These are phyloP conservation scores for Zelonia costaricensis DNA, from an alignment of 208 protist genomes.

Conservation along the genomic window DNA sequence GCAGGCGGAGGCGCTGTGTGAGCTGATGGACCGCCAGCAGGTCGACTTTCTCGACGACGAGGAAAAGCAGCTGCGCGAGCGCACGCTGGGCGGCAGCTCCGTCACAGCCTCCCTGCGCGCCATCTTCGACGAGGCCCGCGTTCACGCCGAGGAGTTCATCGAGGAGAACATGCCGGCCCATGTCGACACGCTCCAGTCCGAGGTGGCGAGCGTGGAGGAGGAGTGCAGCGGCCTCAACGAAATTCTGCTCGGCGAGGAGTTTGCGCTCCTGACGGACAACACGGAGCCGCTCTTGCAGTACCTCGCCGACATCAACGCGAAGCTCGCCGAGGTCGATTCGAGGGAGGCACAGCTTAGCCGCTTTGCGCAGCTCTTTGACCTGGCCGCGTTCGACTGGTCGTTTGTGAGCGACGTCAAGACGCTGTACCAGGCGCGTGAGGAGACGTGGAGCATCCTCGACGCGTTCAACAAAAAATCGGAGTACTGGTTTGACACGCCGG, in stretches of 20 bases:
- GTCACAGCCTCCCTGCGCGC: conserved; percentile 69
- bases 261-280: conserved; percentile 74
- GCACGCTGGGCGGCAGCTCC: conserved; percentile 77
- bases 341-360: conserved; percentile 72
- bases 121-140: conserved; percentile 80
- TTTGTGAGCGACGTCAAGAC: conserved; percentile 60
- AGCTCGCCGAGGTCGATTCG: conserved; percentile 71
- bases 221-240: conserved; percentile 85
- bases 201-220: conserved; percentile 84
- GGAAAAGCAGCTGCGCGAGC: conserved; percentile 88
- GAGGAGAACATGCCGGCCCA: conserved; percentile 82
- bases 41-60: conserved; percentile 90
- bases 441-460: conserved; percentile 85
- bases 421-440: conserved; percentile 69
- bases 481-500: conserved; percentile 79
- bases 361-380: conserved; percentile 88
- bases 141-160: conserved; percentile 89
- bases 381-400: conserved; percentile 78
- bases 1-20: conserved; percentile 87
- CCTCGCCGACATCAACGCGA: conserved; percentile 75
- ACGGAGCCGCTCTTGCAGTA: conserved; percentile 88
- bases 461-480: conserved; percentile 82
- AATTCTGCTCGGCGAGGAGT: conserved; percentile 88
- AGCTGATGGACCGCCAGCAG: conserved; percentile 90
- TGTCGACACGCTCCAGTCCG: conserved; percentile 63